These are phyloP conservation scores for Nothopassalora personata DNA, from an alignment of 2,329 filamentous ascomycete species.

Conservation along the genomic window DNA sequence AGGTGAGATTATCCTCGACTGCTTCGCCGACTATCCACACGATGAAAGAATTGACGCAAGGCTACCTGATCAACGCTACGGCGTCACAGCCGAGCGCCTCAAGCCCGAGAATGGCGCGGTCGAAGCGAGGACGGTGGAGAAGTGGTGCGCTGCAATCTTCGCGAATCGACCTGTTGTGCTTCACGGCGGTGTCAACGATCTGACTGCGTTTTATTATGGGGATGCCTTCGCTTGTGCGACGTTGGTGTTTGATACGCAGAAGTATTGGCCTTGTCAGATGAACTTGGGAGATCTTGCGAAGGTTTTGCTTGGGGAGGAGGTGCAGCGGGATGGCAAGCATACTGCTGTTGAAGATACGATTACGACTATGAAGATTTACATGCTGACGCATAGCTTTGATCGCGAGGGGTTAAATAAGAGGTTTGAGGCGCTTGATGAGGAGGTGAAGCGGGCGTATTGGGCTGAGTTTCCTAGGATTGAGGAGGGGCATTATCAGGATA, in stretches of 20 bases:
- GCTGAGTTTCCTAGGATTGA: background rate
- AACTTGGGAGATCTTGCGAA: background rate
- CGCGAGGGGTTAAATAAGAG: background rate
- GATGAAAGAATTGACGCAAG: background rate
- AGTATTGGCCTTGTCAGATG: background rate
- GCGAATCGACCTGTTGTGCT: slow-evolving; percentile 10
- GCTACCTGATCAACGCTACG: slow-evolving; percentile 6
- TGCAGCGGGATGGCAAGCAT: background rate
- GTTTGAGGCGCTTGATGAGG: background rate
- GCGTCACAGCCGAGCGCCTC: slow-evolving; percentile 9
- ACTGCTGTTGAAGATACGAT: background rate
- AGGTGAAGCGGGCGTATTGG: background rate
- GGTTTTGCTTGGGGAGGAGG: background rate
- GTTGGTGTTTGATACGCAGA: slow-evolving; percentile 12
- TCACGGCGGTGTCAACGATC: slow-evolving; percentile 10
- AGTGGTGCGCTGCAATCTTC: slow-evolving; percentile 10
- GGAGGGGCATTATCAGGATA: background rate
- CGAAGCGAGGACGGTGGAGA: slow-evolving; percentile 5
- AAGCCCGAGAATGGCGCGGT: slow-evolving; percentile 12
- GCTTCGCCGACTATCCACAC: slow-evolving; percentile 7
- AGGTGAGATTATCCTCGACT: slow-evolving; percentile 14
- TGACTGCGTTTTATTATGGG: background rate
- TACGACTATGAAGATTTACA: background rate
- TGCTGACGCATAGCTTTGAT: background rate
- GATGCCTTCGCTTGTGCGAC: background rate